A percentile compares a stretch with the other conserved stretches of the same genome.
phyloP scores from a whole-genome alignment of 2,329 filamentous ascomycete species.

The Diaporthe helianthi region DNA sequence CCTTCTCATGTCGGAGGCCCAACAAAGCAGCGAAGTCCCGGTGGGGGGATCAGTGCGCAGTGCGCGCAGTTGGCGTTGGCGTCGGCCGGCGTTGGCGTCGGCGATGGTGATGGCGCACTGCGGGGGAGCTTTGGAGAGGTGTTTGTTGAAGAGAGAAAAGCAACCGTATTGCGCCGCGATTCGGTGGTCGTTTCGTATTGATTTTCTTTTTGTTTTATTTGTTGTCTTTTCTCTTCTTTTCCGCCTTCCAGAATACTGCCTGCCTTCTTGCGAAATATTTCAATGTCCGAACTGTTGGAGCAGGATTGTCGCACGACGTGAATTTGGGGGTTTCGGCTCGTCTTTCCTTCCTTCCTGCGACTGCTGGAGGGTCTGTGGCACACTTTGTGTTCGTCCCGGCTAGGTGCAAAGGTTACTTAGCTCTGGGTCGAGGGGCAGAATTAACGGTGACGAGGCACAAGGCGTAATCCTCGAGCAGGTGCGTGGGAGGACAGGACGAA shows the following conservation, averaged over 20 bases:
- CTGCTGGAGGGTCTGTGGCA: neutral
- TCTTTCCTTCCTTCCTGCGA: slow-evolving; percentile 1
- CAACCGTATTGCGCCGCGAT: neutral
- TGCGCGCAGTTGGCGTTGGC: neutral
- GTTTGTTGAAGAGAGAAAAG: neutral
- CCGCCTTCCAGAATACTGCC: neutral
- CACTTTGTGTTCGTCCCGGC: neutral
- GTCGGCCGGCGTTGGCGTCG: neutral
- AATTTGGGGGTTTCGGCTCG: slow-evolving; percentile 21
- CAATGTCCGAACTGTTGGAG: neutral
- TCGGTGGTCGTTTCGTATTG: neutral
- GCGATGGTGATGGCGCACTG: neutral
- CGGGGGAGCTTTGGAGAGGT: slow-evolving; percentile 10
- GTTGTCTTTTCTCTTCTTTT: neutral
- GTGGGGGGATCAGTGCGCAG: neutral
- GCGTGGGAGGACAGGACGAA: neutral
- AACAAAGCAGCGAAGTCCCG: neutral
- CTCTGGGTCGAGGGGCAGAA: neutral
- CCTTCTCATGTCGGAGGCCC: slow-evolving; percentile 30
- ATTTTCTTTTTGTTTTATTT: neutral
- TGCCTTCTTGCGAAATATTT: neutral
- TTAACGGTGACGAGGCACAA: slow-evolving; percentile 10
- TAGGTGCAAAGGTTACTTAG: neutral
- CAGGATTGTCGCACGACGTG: slow-evolving; percentile 23
- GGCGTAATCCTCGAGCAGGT: slow-evolving; percentile 6